These are phyloP conservation scores for Pseudognaphalium luteoalbum DNA, from an alignment of 129 eudicot species.

Conservation along the genomic window DNA sequence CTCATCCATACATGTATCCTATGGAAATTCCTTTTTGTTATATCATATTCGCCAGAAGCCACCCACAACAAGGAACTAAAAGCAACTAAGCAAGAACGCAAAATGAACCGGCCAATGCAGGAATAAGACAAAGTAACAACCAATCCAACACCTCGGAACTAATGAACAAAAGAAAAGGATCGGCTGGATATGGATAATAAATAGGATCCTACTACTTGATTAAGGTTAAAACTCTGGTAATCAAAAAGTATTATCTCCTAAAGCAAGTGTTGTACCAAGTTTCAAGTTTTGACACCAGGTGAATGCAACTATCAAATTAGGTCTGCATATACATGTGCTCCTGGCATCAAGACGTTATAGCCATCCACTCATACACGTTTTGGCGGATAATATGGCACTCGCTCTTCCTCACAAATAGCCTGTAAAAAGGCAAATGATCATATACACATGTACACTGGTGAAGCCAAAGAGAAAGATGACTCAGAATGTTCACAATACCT, in stretches of 20 bases:
- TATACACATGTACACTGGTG: neutral
- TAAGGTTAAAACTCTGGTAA: constrained; percentile 12
- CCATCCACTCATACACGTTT: constrained; percentile 45
- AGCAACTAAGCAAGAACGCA: neutral
- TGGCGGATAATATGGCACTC: constrained; percentile 58
- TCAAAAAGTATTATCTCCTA: constrained; percentile 3
- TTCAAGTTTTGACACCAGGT: constrained; percentile 9
- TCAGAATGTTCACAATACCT: constrained; percentile 43
- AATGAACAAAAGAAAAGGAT: neutral
- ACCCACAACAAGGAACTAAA: neutral
- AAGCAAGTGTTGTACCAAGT: constrained; percentile 4
- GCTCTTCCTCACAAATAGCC: constrained; percentile 70
- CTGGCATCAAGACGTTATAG: neutral
- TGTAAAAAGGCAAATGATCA: constrained; percentile 38
- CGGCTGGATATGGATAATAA: neutral
- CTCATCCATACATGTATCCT: neutral
- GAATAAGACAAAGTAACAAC: neutral
- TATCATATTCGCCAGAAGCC: neutral
- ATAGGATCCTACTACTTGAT: neutral
- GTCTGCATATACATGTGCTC: constrained; percentile 3
- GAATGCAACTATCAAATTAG: constrained; percentile 18
- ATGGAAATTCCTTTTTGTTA: neutral
- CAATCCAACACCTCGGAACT: neutral
- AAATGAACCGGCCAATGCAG: neutral
- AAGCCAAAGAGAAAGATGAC: neutral